These are phyloP conservation scores for Nemophila menziesii DNA, from an alignment of 257 asterid species.

Conservation along the genomic window DNA sequence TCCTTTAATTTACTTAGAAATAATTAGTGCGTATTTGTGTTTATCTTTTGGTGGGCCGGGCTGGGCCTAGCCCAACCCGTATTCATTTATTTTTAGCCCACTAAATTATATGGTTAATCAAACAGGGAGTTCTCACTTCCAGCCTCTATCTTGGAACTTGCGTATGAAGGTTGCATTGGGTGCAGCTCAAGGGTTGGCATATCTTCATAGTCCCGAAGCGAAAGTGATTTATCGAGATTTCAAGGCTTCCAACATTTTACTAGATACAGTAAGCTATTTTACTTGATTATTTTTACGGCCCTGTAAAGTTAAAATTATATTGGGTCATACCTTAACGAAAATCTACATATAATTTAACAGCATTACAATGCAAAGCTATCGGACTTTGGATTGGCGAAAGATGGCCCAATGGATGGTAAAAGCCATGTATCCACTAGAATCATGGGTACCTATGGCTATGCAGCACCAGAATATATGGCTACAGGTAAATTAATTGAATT, in stretches of 20 bases:
- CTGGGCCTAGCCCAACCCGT: no score
- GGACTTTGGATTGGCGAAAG: conserved; percentile 69
- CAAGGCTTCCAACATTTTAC: conserved; percentile 54
- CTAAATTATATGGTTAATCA: conserved; percentile 7
- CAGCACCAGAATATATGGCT: conserved; percentile 80
- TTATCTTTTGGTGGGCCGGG: conserved; percentile 2
- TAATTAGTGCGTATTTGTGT: background rate
- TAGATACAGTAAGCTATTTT: conserved; percentile 33
- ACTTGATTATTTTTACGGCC: background rate
- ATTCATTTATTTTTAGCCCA: no score
- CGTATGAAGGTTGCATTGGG: conserved; percentile 62
- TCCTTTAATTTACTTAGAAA: background rate
- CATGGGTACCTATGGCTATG: conserved; percentile 71
- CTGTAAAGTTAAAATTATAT: background rate
- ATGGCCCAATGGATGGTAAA: conserved; percentile 57
- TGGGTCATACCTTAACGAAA: background rate
- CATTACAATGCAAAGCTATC: conserved; percentile 58
- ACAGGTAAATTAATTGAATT: conserved; percentile 38
- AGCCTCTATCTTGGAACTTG: conserved; percentile 51
- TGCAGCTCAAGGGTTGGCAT: conserved; percentile 67
- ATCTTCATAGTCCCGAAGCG: conserved; percentile 54
- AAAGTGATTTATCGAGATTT: conserved; percentile 62
- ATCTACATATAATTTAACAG: conserved; percentile 20
- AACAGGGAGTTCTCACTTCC: conserved; percentile 52
- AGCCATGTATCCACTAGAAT: conserved; percentile 67